Evolutionary conservation across 768 basidiomycete species (phyloP).

Genomic region (Suillus decipiens): DNA sequence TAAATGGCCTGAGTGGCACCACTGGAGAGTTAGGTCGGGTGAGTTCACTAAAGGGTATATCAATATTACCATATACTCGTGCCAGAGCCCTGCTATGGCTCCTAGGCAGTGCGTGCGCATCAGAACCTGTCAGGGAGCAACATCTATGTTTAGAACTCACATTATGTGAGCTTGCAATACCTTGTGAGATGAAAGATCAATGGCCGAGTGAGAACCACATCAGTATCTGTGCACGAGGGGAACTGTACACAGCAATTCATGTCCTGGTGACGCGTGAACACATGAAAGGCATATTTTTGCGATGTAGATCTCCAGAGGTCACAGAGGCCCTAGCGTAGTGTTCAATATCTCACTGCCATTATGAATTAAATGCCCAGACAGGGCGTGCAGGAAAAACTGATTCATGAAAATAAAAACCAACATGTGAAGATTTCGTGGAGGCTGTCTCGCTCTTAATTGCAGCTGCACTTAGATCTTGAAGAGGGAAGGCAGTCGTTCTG

Average conservation of each 20-base stretch:
- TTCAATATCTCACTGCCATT: background rate
- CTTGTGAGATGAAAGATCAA: background rate
- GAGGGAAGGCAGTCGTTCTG: background rate
- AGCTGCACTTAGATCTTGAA: background rate
- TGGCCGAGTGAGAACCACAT: background rate
- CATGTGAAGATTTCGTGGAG: background rate
- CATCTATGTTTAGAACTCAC: background rate
- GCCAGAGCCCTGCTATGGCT: too few species aligned
- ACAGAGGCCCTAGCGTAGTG: background rate
- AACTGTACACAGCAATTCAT: background rate
- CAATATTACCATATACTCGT: too few species aligned
- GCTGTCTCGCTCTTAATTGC: background rate
- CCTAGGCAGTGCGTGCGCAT: background rate
- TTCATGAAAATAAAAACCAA: background rate
- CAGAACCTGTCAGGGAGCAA: background rate
- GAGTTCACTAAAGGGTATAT: conserved; percentile 24
- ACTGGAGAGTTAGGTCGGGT: conserved; percentile 52
- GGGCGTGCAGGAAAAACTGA: background rate
- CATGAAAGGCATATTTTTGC: background rate
- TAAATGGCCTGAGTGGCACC: conserved; percentile 61
- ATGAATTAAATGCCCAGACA: too few species aligned
- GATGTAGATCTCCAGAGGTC: background rate
- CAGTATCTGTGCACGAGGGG: background rate
- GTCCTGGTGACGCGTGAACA: background rate
- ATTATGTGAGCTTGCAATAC: background rate